phyloP scores from a whole-genome alignment of 139 green algal species.

The Desmodesmus armatus region DNA sequence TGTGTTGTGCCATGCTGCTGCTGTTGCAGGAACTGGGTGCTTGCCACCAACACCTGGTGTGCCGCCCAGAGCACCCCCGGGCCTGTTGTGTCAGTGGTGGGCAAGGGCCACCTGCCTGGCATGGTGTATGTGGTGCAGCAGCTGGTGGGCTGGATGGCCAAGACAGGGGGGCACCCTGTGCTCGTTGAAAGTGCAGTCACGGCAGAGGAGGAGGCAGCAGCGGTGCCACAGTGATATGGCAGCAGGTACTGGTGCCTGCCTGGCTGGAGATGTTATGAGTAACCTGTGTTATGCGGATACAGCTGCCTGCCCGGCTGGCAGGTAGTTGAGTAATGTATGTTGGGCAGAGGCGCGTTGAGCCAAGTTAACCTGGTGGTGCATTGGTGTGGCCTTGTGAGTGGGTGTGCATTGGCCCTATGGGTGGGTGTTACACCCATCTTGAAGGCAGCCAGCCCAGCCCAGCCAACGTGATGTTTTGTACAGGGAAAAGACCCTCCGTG shows the following conservation, averaged over 20 bases:
- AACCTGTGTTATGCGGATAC: background rate
- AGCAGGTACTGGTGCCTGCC: background rate
- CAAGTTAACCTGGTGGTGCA: no score
- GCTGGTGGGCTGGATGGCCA: background rate
- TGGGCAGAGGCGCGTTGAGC: background rate
- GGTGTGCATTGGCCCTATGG: no score
- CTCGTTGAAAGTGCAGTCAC: background rate
- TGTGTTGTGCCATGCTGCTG: background rate
- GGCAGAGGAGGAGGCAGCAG: background rate
- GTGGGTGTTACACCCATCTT: no score
- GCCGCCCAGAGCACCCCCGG: background rate
- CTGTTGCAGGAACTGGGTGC: slow-evolving; percentile 38
- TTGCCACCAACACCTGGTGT: slow-evolving; percentile 7
- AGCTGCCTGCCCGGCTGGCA: background rate
- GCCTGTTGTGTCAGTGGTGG: slow-evolving; percentile 29
- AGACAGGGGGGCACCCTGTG: background rate
- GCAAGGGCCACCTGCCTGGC: slow-evolving; percentile 29
- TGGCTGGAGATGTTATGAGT: background rate
- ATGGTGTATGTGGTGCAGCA: slow-evolving; percentile 16
- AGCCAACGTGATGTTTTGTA: no score
- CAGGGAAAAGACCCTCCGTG: no score
- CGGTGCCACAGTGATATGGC: background rate
- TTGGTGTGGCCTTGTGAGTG: no score
- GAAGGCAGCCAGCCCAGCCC: no score
- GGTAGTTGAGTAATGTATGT: background rate